phyloP scores from a whole-genome alignment of 1,139 yeast genomes.

The Chernovozyma aurita region DNA sequence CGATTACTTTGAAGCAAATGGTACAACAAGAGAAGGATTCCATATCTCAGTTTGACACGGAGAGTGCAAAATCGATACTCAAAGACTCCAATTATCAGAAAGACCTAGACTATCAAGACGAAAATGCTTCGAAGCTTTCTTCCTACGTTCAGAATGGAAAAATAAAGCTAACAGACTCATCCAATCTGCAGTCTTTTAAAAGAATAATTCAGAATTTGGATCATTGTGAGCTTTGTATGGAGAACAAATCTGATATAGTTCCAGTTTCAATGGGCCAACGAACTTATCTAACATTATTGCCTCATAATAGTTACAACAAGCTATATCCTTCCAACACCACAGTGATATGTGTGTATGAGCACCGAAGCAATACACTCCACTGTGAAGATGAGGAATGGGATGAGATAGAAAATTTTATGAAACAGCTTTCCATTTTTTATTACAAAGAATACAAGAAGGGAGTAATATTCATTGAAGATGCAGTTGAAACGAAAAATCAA shows the following conservation, averaged over 20 bases:
- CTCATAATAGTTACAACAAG: slow-evolving; percentile 38
- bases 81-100: slow-evolving; percentile 27
- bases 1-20: slow-evolving; percentile 1
- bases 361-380: slow-evolving; percentile 31
- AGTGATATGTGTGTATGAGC: slow-evolving; percentile 12
- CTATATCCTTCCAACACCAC: slow-evolving; percentile 3
- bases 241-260: slow-evolving; percentile 24
- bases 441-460: slow-evolving; percentile 23
- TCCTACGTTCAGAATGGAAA: slow-evolving; percentile 15
- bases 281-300: slow-evolving; percentile 16
- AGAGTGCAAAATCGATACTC: slow-evolving; percentile 17
- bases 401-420: slow-evolving; percentile 41
- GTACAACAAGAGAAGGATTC: slow-evolving; percentile 1
- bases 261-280: slow-evolving; percentile 11
- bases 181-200: slow-evolving; percentile 16
- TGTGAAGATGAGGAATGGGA: slow-evolving; percentile 42
- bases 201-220: slow-evolving; percentile 22
- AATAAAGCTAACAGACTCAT: slow-evolving; percentile 11
- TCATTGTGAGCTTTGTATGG: slow-evolving; percentile 34
- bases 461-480: slow-evolving; percentile 43
- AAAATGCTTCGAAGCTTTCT: slow-evolving; percentile 33
- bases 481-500: slow-evolving; percentile 16
- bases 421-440: slow-evolving; percentile 34
- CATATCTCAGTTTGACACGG: neutral
- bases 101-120: slow-evolving; percentile 40